phyloP scores from a whole-genome alignment of 1,284 basidiomycete species.

The Sporisorium scitamineum region DNA sequence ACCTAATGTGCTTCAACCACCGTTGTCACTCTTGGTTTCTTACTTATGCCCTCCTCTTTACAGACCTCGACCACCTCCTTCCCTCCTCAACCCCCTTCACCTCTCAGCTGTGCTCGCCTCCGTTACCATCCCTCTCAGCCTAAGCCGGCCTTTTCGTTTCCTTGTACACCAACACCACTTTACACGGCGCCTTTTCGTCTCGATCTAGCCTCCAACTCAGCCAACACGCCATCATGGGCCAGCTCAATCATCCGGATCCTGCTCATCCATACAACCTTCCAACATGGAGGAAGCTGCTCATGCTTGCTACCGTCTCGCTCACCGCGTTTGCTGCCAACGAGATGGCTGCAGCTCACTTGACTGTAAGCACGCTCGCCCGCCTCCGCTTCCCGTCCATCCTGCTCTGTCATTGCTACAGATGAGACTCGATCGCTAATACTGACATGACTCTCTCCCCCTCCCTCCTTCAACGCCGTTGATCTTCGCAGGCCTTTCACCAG shows the following conservation, averaged over 20 bases:
- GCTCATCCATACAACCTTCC: conserved; percentile 57
- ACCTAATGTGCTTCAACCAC: background rate
- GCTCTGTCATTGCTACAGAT: background rate
- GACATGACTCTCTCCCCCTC: background rate
- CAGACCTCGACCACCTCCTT: too few relatives aligned
- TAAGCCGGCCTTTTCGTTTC: background rate
- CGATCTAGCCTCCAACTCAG: background rate
- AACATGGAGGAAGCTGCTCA: conserved; percentile 61
- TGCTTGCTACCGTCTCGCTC: conserved; percentile 60
- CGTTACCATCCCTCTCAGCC: background rate
- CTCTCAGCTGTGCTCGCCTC: background rate
- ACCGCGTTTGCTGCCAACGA: conserved; percentile 67
- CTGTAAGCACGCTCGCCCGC: conserved; percentile 33
- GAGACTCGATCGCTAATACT: conserved; percentile 3
- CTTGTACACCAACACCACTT: background rate
- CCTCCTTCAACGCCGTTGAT: background rate
- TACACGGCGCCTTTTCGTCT: background rate
- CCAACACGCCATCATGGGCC: conserved; percentile 16
- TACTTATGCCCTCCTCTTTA: conserved; percentile 4
- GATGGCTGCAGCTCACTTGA: conserved; percentile 55
- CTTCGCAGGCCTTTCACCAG: conserved; percentile 40
- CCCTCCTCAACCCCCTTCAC: background rate
- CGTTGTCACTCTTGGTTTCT: background rate
- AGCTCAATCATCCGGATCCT: conserved; percentile 44
- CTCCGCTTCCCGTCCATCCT: too few relatives aligned